Evolutionary conservation across 1,139 yeast species (phyloP).

Genomic region (Blastobotrys proliferans): DNA sequence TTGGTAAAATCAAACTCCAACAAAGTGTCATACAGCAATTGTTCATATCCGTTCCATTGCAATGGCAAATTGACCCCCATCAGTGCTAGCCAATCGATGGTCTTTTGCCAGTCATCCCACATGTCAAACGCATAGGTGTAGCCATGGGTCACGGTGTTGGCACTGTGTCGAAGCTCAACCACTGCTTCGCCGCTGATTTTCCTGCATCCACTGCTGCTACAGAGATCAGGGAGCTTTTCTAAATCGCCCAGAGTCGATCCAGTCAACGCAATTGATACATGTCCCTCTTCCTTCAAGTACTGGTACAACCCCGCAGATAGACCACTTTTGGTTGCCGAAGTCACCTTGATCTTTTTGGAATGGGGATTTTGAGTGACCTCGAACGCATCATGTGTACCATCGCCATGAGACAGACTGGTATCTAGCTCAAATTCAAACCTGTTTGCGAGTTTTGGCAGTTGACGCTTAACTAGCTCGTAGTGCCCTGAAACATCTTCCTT

Average conservation of each 20-base stretch:
- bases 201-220: background rate
- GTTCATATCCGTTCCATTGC: constrained; percentile 21
- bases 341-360: constrained; percentile 6
- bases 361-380: background rate
- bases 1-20: constrained; percentile 15
- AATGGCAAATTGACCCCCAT: constrained; percentile 19
- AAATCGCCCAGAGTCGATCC: constrained; percentile 12
- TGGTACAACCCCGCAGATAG: constrained; percentile 17
- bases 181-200: constrained; percentile 5
- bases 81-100: constrained; percentile 19
- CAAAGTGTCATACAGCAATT: constrained; percentile 15
- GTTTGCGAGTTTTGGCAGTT: background rate
- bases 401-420: background rate
- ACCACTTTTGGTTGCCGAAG: constrained; percentile 14
- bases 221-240: constrained; percentile 13
- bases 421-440: background rate
- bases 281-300: constrained; percentile 17
- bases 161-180: constrained; percentile 17
- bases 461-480: background rate
- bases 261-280: constrained; percentile 19
- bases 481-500: background rate
- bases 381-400: background rate
- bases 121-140: constrained; percentile 18
- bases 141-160: constrained; percentile 20
- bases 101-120: constrained; percentile 19